These are phyloP conservation scores for Endotrypanum monterogeii DNA, from an alignment of 208 protist species.

Conservation along the genomic window DNA sequence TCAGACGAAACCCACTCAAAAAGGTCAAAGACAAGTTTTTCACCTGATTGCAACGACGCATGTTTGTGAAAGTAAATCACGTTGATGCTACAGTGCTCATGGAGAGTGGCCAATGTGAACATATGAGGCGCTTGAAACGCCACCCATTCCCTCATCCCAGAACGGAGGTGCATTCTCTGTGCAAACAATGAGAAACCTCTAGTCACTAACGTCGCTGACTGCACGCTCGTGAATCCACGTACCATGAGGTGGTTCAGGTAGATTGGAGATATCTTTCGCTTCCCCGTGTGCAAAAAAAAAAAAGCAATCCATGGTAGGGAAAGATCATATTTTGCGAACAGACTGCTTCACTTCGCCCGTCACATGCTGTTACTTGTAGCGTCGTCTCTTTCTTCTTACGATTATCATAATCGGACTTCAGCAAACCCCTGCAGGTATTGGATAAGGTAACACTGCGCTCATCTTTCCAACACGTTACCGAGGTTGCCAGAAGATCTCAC, in stretches of 20 bases:
- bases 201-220: background rate
- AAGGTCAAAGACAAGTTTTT: no score
- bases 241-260: no score
- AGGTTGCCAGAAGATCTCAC: no score
- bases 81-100: background rate
- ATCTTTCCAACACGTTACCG: background rate
- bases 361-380: background rate
- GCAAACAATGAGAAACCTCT: background rate
- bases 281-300: no score
- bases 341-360: background rate
- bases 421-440: no score
- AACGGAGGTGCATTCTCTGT: background rate
- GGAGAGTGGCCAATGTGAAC: background rate
- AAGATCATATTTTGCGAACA: background rate
- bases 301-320: no score
- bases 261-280: no score
- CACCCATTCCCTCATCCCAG: background rate
- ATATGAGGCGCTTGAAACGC: background rate
- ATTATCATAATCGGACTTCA: no score
- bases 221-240: background rate
- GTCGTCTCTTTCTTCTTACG: conserved; percentile 4
- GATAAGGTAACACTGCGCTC: background rate
- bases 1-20: background rate
- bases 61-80: background rate
- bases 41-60: background rate